phyloP scores from a whole-genome alignment of 2,329 filamentous ascomycete species.

The Nigrospora osmanthi region DNA sequence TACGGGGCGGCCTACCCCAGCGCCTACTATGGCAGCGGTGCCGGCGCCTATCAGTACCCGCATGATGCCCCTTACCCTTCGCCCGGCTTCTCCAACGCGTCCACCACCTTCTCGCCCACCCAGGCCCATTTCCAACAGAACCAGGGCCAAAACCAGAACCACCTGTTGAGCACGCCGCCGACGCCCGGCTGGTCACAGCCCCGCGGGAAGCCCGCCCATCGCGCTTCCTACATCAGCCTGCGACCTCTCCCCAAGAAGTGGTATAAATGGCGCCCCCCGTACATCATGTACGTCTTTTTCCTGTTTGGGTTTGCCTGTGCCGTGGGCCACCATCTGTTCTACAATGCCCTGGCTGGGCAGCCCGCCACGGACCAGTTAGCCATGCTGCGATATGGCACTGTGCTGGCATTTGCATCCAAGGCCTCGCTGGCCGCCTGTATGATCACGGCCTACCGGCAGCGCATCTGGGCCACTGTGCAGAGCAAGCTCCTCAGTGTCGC shows the following conservation, averaged over 20 bases:
- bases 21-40: too few species aligned
- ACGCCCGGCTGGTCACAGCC: neutral
- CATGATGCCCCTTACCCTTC: constrained; percentile 5
- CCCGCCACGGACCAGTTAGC: constrained; percentile 23
- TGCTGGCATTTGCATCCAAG: constrained; percentile 29
- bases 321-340: constrained; percentile 28
- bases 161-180: constrained; percentile 9
- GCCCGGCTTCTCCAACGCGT: constrained; percentile 5
- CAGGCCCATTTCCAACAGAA: constrained; percentile 6
- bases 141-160: constrained; percentile 8
- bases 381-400: constrained; percentile 30
- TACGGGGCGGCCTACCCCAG: too few species aligned
- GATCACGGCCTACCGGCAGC: constrained; percentile 21
- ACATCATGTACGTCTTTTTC: constrained; percentile 27
- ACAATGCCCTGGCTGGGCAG: constrained; percentile 21
- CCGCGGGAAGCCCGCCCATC: neutral
- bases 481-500: constrained; percentile 18
- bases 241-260: constrained; percentile 4
- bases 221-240: too few species aligned
- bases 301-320: constrained; percentile 26
- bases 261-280: constrained; percentile 27
- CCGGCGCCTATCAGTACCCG: neutral
- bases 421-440: constrained; percentile 27
- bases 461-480: constrained; percentile 22
- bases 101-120: constrained; percentile 7